These are phyloP conservation scores for Atkinsonella texensis DNA, from an alignment of 2,329 filamentous ascomycete species.

Conservation along the genomic window DNA sequence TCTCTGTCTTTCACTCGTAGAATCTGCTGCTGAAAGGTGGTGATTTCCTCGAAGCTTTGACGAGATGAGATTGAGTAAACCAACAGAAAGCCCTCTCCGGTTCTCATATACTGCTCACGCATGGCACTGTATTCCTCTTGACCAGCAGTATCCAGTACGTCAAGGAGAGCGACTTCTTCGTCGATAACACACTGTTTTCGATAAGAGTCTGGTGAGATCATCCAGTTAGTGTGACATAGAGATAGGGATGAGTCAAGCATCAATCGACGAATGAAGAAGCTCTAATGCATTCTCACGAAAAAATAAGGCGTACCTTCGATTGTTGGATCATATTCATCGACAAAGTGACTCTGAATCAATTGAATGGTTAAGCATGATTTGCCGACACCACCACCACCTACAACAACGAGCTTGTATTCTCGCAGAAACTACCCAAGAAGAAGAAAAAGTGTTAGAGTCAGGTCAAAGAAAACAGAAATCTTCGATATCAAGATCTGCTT, in stretches of 20 bases:
- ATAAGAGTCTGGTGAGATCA: constrained; percentile 69
- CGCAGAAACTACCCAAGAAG: constrained; percentile 53
- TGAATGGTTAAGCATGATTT: constrained; percentile 99
- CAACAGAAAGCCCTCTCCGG: constrained; percentile 92
- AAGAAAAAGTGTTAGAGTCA: not conserved
- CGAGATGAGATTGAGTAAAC: constrained; percentile 97
- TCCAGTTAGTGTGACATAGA: not conserved
- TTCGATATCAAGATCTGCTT: too few species aligned
- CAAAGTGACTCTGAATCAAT: constrained; percentile 90
- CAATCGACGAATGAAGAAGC: not conserved
- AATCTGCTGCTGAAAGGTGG: constrained; percentile 98
- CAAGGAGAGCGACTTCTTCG: constrained; percentile 92
- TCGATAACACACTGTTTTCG: constrained; percentile 99
- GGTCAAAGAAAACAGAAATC: too few species aligned
- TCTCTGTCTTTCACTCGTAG: constrained; percentile 98
- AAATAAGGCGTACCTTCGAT: constrained; percentile 63
- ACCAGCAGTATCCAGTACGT: constrained; percentile 94
- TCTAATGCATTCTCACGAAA: not conserved
- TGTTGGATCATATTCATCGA: constrained; percentile 98
- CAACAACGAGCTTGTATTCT: constrained; percentile 94
- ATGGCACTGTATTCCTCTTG: constrained; percentile 99
- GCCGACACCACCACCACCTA: constrained; percentile 95
- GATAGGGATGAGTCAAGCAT: not conserved
- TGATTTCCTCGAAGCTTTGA: constrained; percentile 96
- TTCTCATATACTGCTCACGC: constrained; percentile 99